Evolutionary conservation across 352 stramenopile species (phyloP).

Genomic region (Pythium aquatile): DNA sequence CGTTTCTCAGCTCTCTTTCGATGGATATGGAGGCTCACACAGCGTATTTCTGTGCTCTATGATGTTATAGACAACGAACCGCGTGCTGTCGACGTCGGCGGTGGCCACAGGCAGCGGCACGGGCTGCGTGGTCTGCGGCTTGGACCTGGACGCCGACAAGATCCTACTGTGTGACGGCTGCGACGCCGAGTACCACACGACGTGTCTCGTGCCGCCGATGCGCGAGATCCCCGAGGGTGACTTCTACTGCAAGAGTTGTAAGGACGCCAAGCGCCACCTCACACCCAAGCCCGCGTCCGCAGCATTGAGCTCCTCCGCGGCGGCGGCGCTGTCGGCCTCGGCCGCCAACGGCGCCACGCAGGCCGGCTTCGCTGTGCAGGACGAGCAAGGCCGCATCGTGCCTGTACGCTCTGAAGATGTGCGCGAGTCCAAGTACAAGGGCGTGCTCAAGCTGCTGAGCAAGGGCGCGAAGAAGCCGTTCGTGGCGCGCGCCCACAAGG

Average conservation of each 20-base stretch:
- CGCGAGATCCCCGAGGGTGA: conserved; percentile 70
- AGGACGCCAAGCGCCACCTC: conserved; percentile 30
- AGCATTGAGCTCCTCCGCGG: neutral
- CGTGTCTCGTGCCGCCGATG: conserved; percentile 76
- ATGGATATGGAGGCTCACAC: neutral
- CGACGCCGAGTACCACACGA: conserved; percentile 85
- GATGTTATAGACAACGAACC: neutral
- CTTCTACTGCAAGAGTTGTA: conserved; percentile 79
- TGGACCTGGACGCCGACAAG: conserved; percentile 73
- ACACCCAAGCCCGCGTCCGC: conserved; percentile 9
- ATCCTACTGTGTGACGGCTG: conserved; percentile 85
- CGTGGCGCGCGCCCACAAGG: conserved; percentile 67
- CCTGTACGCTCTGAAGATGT: conserved; percentile 37
- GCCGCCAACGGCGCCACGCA: conserved; percentile 9
- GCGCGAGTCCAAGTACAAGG: conserved; percentile 76
- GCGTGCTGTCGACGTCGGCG: neutral
- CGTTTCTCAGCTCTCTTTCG: neutral
- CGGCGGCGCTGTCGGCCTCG: neutral
- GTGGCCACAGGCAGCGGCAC: conserved; percentile 4
- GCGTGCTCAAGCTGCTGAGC: conserved; percentile 76
- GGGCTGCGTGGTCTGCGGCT: conserved; percentile 64
- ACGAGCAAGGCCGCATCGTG: conserved; percentile 29
- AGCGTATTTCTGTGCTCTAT: neutral
- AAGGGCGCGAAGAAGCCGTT: conserved; percentile 84
- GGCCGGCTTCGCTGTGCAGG: conserved; percentile 24